These are phyloP conservation scores for Mycosphaerella arachidis DNA, from an alignment of 2,329 filamentous ascomycete genomes.

Conservation along the genomic window DNA sequence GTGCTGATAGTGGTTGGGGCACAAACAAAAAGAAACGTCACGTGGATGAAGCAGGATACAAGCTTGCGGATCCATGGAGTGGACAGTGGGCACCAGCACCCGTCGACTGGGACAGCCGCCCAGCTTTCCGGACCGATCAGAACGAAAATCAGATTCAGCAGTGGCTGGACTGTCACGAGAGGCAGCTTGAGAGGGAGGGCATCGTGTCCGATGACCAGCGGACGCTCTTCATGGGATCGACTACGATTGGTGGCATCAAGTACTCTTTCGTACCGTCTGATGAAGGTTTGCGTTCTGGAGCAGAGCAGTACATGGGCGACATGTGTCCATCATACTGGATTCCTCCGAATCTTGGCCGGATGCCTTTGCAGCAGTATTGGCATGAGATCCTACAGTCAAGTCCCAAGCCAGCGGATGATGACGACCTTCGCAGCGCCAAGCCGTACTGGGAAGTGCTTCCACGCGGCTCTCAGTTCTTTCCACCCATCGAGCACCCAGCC, in stretches of 20 bases:
- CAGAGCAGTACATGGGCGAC: slow-evolving; percentile 18
- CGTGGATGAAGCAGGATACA: slow-evolving; percentile 2
- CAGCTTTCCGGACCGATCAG: slow-evolving; percentile 26
- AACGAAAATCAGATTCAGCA: slow-evolving; percentile 23
- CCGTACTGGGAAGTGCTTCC: slow-evolving; percentile 33
- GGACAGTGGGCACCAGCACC: slow-evolving; percentile 45
- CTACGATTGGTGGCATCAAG: slow-evolving; percentile 14
- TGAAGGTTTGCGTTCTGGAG: slow-evolving; percentile 1
- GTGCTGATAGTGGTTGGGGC: slow-evolving; percentile 18
- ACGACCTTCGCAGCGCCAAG: slow-evolving; percentile 21
- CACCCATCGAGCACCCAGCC: slow-evolving; percentile 13
- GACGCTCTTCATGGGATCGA: slow-evolving; percentile 6
- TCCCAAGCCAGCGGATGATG: slow-evolving; percentile 24
- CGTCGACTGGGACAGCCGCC: slow-evolving; percentile 42
- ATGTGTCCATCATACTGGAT: slow-evolving; percentile 33
- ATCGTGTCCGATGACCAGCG: slow-evolving; percentile 1
- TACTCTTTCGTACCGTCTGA: slow-evolving; percentile 13
- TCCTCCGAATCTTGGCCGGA: slow-evolving; percentile 19
- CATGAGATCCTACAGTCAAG: slow-evolving; percentile 19
- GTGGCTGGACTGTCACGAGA: slow-evolving; percentile 24
- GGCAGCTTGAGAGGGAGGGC: slow-evolving; percentile 2
- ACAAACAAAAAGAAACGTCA: slow-evolving; percentile 10
- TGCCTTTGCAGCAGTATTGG: slow-evolving; percentile 29
- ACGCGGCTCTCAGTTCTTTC: slow-evolving; percentile 15
- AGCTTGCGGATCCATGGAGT: slow-evolving; percentile 38